Evolutionary conservation across 257 asterid species (phyloP).

Genomic region (Parsonsia alboflavescens): DNA sequence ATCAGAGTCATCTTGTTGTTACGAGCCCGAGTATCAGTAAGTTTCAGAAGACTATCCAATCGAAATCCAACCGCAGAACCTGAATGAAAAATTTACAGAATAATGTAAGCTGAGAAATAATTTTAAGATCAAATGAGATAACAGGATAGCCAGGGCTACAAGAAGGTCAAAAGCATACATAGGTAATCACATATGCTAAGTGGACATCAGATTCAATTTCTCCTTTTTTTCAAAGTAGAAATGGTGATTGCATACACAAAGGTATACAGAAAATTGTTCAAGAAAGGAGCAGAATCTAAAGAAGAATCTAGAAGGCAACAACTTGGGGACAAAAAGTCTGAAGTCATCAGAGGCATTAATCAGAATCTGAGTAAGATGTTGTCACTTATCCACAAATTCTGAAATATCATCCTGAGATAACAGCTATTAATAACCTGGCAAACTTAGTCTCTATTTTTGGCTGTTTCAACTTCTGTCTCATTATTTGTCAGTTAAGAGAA

Average conservation of each 20-base stretch:
- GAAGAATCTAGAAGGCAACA: not conserved
- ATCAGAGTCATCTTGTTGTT: conserved; percentile 83
- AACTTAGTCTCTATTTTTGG: not conserved
- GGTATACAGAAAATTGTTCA: not conserved
- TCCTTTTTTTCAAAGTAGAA: too few relatives aligned
- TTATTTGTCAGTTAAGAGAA: not conserved
- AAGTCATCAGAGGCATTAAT: not conserved
- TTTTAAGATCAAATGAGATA: not conserved
- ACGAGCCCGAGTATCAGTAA: conserved; percentile 72
- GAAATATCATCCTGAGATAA: not conserved
- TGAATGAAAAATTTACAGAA: conserved; percentile 12
- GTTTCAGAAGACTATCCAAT: conserved; percentile 84
- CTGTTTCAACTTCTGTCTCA: not conserved
- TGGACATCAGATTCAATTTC: not conserved
- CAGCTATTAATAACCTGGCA: not conserved
- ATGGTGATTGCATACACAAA: not conserved
- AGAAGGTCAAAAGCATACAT: not conserved
- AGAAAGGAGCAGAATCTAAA: not conserved
- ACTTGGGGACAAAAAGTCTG: not conserved
- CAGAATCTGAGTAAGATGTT: not conserved
- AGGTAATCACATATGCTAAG: not conserved
- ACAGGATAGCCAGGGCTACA: not conserved
- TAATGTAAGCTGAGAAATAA: not conserved
- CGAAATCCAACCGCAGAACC: conserved; percentile 96
- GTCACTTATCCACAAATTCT: not conserved